Percentiles rank a stretch among this genome's conserved stretches.
phyloP scores from a whole-genome alignment of 345 rosid genomes.

The Camelina laxa region DNA sequence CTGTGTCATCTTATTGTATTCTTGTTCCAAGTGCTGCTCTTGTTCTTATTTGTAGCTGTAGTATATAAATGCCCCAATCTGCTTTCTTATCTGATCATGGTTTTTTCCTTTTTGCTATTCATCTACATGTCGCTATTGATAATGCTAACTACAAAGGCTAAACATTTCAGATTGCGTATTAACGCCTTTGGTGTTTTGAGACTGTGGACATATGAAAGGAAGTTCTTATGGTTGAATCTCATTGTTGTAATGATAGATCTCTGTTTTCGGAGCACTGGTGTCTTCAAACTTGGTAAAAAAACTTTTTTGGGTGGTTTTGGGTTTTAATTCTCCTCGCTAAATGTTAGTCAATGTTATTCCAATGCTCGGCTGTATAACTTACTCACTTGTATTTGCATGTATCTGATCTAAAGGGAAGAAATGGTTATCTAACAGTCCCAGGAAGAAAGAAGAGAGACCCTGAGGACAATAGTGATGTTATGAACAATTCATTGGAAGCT shows the following conservation, averaged over 20 bases:
- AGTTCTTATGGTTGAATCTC: slow-evolving; percentile 13
- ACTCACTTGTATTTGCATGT: slow-evolving; percentile 39
- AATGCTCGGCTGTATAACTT: slow-evolving; percentile 1
- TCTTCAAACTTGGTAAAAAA: slow-evolving; percentile 28
- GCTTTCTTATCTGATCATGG: not conserved
- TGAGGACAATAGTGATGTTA: slow-evolving; percentile 55
- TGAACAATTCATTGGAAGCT: slow-evolving; percentile 50
- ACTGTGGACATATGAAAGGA: slow-evolving; percentile 5
- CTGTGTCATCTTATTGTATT: no score
- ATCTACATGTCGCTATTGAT: not conserved
- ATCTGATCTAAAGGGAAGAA: slow-evolving; percentile 67
- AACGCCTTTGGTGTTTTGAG: slow-evolving; percentile 13
- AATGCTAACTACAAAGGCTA: slow-evolving; percentile 8
- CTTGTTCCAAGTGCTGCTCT: no score
- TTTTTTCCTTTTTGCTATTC: not conserved
- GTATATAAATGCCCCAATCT: not conserved
- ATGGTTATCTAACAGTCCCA: slow-evolving; percentile 59
- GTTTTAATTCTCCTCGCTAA: slow-evolving; percentile 20
- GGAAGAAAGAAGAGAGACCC: slow-evolving; percentile 69
- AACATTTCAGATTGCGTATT: not conserved
- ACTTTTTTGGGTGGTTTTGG: slow-evolving; percentile 3
- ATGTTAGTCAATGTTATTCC: slow-evolving; percentile 3
- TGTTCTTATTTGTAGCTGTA: not conserved
- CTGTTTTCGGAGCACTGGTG: slow-evolving; percentile 20
- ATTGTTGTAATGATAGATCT: slow-evolving; percentile 10